Percentiles rank a stretch among this genome's conserved stretches.
Evolutionary conservation across 371 early-diverging fungal genomes (phyloP).

Genomic region (Mortierella sp.): DNA sequence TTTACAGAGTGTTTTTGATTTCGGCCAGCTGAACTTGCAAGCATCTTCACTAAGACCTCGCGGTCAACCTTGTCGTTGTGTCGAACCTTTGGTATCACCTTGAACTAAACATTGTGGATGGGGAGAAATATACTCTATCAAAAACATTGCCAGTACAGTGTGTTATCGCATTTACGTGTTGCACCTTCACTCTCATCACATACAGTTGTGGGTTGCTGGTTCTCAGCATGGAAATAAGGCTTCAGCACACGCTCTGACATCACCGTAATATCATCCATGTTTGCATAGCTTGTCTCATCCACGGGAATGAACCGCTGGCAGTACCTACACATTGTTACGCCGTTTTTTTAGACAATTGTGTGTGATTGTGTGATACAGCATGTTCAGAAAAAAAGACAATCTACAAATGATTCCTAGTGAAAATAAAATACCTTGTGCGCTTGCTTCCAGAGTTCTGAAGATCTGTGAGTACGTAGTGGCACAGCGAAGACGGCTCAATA

Average conservation of each 20-base stretch:
- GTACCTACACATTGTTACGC: conserved; percentile 53
- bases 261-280: conserved; percentile 68
- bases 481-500: conserved; percentile 73
- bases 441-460: conserved; percentile 66
- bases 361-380: no score
- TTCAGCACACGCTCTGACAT: conserved; percentile 65
- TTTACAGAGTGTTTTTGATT: conserved; percentile 71
- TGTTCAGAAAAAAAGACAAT: no score
- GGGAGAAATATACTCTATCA: background rate
- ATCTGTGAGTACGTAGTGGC: conserved; percentile 70
- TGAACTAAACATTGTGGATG: conserved; percentile 64
- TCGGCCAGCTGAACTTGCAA: conserved; percentile 68
- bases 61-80: conserved; percentile 72
- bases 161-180: background rate
- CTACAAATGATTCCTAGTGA: no score
- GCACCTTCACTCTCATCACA: background rate
- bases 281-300: conserved; percentile 69
- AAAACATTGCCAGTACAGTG: background rate
- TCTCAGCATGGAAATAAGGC: conserved; percentile 66
- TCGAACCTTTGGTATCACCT: conserved; percentile 73
- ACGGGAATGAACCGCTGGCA: conserved; percentile 76
- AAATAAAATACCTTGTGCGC: conserved; percentile 63
- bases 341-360: no score
- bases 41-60: conserved; percentile 64
- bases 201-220: conserved; percentile 61